Base-by-base conservation (phyloP, 2,329 filamentous ascomycete genomes). In the Waltergamsia citrina region DNA sequence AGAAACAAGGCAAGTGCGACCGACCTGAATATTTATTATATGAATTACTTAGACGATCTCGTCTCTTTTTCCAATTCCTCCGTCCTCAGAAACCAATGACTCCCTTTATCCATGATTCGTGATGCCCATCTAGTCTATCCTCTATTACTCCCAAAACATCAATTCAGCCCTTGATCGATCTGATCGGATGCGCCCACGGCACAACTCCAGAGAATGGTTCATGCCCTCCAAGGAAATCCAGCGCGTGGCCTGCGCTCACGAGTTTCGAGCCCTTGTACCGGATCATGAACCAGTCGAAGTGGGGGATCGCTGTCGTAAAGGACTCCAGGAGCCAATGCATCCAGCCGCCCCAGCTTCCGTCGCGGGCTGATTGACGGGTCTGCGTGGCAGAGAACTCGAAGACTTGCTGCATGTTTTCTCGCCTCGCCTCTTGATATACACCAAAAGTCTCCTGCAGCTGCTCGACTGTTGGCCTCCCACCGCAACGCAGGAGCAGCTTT, bases 361-460 rank as follows among this genome's bases (percentile, higher is more conserved):
- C 27, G 14, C 34, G 21, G 9, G 34, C 34, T 12, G 34, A 36
- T 23, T 36, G 34, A n/a, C 34, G 34, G 10, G 34, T 36, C 34
- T 30, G 27, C 14, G 34, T 19, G n/a, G 34, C 34, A 14, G 34
- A 36, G 21, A 31, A 31, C 7, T 36, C 26, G 11, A 36, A 27
- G 10, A 36, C 34, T 17, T 21, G 11, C 15, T 30, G 19, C 34
- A 36, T 36, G 20, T 36, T 29, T 20, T 34, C 32, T 6, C 25
- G 19, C 10, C 39, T 29, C 12, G 24, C 32, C 11, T 33, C n/a
- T 20, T 43, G 39, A 24, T 43, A 43, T 11, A 16, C 27, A 7
- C 16, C 14, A 21, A 37, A 39, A n/a, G 29, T 27, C 6, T 14
- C 11, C 9, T 14, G 23, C 29, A 40, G n/a, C 16, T 27, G 11